Conservation (phyloP, 2,329 filamentous ascomycete genomes). For the Ophiostoma angusticollis region DNA sequence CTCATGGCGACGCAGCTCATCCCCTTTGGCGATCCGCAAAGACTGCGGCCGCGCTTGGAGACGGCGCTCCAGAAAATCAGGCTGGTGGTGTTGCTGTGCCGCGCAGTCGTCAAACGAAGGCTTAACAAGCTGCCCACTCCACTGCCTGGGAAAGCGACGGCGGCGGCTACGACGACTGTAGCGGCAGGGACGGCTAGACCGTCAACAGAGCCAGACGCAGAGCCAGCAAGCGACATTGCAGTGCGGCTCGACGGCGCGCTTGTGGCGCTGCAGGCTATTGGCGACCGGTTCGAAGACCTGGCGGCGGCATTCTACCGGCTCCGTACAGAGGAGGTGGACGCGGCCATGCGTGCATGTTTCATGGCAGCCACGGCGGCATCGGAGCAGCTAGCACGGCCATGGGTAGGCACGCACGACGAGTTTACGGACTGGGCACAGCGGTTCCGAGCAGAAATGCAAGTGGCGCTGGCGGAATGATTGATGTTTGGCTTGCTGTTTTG, state of each 20-base stretch:
- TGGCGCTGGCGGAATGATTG: too few relatives aligned
- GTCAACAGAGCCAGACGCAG: too few relatives aligned
- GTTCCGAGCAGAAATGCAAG: constrained; percentile 27
- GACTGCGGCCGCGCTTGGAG: constrained; percentile 53
- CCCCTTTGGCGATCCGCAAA: constrained; percentile 49
- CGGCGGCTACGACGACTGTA: too few relatives aligned
- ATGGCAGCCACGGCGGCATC: constrained; percentile 43
- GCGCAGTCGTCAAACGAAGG: constrained; percentile 56
- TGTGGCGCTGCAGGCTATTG: constrained; percentile 42
- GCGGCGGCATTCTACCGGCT: constrained; percentile 61
- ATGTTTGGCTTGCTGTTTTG: too few relatives aligned
- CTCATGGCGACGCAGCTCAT: constrained; percentile 53
- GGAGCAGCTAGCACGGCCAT: constrained; percentile 43
- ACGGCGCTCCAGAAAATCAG: constrained; percentile 51
- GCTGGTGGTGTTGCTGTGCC: constrained; percentile 54
- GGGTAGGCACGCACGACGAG: constrained; percentile 56
- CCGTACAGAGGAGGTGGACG: constrained; percentile 44
- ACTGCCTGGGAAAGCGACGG: constrained; percentile 21
- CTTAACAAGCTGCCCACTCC: constrained; percentile 48
- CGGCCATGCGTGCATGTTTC: constrained; percentile 45
- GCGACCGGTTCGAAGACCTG: constrained; percentile 57
- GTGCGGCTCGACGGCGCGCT: constrained; percentile 44
- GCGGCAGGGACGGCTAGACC: too few relatives aligned
- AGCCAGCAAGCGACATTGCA: constrained; percentile 23
- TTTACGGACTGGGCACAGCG: constrained; percentile 64